Evolutionary conservation across 306 rosid species (phyloP), one percentile per base, ranked within the genome.

Genomic region (Mucuna pruriens): DNA sequence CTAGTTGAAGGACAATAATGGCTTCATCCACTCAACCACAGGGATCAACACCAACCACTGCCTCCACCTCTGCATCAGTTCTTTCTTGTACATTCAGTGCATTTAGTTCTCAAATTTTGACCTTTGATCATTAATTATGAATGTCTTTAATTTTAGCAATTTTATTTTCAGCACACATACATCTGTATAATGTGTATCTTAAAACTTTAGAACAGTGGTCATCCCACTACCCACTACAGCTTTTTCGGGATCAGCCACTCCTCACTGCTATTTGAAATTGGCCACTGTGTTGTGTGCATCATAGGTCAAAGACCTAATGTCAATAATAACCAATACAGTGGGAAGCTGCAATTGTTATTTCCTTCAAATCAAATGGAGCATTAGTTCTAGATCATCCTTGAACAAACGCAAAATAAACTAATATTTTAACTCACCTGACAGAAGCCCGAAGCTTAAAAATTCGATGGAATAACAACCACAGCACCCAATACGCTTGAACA

Each of bases 401-500:
- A 85, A 26, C 42, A 79, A 61, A 72, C 48, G 44, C n/a, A 82
- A 74, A 76, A 77, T 58, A 54, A 70, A 75, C 17, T 49, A 69
- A 29, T 44, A 61, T 31, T 61, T 31, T 73, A 77, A 86, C 94
- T 70, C 33, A 93, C 99, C 99, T 91, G 44, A 87, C 84, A 36
- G 97, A 93, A 81, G 84, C 77, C 57, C 82, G 98, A 67, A 58
- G 75, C 70, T 65, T 85, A 67, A 84, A 71, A 71, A 7, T 79
- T 60, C 81, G 90, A 85, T 88, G 84, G 83, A 93, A 95, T 72
- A 91, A 83, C 67, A 93, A 77, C 99, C 99, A 95, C 48, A 95
- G 84, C 80, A 89, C 85, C 99, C 99, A 93, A 80, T 91, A 93
- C 25, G 93, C 97, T 85, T 91, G 90, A 74, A 91, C 80, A 87